A percentile compares a stretch with the other conserved stretches of the same genome.
phyloP scores from a whole-genome alignment of 805 yeast species.

The Clavispora fructus region DNA sequence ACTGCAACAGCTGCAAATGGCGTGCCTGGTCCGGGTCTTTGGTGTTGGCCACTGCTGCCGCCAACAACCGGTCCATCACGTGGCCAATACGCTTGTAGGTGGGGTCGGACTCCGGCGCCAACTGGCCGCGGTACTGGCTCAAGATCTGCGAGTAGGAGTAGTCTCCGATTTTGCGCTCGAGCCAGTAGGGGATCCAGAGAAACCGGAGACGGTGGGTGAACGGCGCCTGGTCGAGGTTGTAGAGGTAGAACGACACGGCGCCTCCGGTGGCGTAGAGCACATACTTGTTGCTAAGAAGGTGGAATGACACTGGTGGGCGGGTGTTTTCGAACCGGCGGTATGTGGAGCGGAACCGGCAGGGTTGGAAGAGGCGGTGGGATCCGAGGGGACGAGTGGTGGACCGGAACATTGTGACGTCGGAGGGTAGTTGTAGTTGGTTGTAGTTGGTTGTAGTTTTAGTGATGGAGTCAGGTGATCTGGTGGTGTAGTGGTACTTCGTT shows the following conservation, averaged over 20 bases:
- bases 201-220: constrained; percentile 68
- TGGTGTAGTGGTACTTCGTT: no score
- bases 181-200: constrained; percentile 62
- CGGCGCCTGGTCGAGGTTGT: constrained; percentile 72
- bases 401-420: no score
- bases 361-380: not conserved
- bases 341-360: constrained; percentile 9
- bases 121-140: constrained; percentile 42
- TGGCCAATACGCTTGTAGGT: constrained; percentile 47
- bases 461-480: no score
- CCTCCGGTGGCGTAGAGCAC: constrained; percentile 28
- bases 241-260: constrained; percentile 16
- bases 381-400: no score
- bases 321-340: constrained; percentile 15
- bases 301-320: constrained; percentile 3
- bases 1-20: constrained; percentile 42
- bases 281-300: constrained; percentile 20
- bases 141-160: constrained; percentile 58
- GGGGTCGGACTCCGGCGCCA: constrained; percentile 65
- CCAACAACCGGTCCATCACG: constrained; percentile 62
- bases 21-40: constrained; percentile 29
- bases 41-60: constrained; percentile 42
- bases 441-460: no score
- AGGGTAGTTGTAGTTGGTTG: no score
- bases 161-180: constrained; percentile 61